Evolutionary conservation across 2,329 filamentous ascomycete genomes (phyloP).

Genomic region (Curvularia verruculosa): DNA sequence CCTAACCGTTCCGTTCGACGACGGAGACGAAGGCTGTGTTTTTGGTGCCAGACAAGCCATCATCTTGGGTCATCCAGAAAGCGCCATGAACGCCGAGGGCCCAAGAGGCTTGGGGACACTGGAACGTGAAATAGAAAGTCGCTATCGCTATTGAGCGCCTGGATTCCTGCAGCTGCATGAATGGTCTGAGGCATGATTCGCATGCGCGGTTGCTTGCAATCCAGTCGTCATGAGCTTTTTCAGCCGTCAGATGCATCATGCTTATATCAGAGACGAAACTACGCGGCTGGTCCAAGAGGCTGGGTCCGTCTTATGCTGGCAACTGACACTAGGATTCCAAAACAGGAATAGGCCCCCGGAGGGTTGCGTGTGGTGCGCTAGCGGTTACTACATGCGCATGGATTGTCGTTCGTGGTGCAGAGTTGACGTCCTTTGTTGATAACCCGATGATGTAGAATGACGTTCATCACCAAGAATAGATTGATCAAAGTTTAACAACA

Average conservation of each 20-base stretch:
- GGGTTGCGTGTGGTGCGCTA: background rate
- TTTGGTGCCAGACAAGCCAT: conserved; percentile 34
- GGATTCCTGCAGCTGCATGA: background rate
- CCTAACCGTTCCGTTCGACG: conserved; percentile 29
- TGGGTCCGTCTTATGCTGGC: background rate
- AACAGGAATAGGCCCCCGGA: background rate
- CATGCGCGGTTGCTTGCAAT: background rate
- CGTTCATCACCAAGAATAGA: background rate
- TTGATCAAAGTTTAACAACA: background rate
- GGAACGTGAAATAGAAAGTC: conserved; percentile 11
- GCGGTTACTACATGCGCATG: no score
- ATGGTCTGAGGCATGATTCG: background rate
- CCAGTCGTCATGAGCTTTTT: background rate
- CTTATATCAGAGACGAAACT: background rate
- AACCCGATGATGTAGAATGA: background rate
- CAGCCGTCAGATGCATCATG: background rate
- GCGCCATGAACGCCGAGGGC: conserved; percentile 19
- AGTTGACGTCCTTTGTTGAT: background rate
- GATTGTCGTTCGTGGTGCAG: background rate
- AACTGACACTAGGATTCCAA: background rate
- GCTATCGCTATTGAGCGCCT: conserved; percentile 8
- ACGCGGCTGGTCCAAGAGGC: background rate
- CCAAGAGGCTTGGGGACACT: conserved; percentile 21
- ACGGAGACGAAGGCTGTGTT: conserved; percentile 14
- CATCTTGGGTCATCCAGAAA: conserved; percentile 30